Evolutionary conservation across 2,329 filamentous ascomycete species (phyloP), one percentile per base, ranked within the genome.

Genomic region (Shiraia sp.): DNA sequence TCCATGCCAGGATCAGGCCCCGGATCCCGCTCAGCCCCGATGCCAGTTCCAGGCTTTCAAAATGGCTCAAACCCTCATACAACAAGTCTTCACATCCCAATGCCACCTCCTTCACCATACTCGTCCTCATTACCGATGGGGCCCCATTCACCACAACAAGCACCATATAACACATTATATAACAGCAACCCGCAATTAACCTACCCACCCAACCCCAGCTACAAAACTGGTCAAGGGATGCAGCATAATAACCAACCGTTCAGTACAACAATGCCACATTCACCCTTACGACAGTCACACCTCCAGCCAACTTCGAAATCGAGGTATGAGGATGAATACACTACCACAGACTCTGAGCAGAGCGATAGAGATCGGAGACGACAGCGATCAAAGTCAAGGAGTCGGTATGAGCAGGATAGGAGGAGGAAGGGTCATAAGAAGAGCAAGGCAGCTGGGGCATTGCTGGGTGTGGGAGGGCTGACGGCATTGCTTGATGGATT

Each of bases 401-500:
- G 38, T 19, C 44, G 49, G 36, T 23, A 37, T 25, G 27, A 42
- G 26, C 34, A 31, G 34, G 32, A 30, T 26, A 42, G n/a, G 42
- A 49, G 35, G 41, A 63, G 49, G 51, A 61, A 52, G 35, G 52
- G 54, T 26, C 32, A 56, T 19, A 53, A 51, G 13, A 58, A 59
- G 41, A 57, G 50, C 16, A 60, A 56, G 23, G 57, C 65, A 9
- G 55, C 65, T 17, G 63, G 64, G 12, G 64, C 65, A 12, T 37
- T 70, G 46, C 58, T 67, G 43, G 65, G 63, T 9, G 63, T 69
- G 34, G 66, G 65, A 6, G 66, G 66, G n/a, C 47, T 69, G 51
- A 67, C 66, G 25, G 65, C 65, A 13, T 43, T 70, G 38, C 45
- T 70, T 50, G 66, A 70, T 57, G 64, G 63, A 15, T 47, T 68